A percentile compares a stretch with the other conserved stretches of the same genome.
Conservation (phyloP, 2,329 filamentous ascomycete genomes). For the Ascochyta lentis region DNA sequence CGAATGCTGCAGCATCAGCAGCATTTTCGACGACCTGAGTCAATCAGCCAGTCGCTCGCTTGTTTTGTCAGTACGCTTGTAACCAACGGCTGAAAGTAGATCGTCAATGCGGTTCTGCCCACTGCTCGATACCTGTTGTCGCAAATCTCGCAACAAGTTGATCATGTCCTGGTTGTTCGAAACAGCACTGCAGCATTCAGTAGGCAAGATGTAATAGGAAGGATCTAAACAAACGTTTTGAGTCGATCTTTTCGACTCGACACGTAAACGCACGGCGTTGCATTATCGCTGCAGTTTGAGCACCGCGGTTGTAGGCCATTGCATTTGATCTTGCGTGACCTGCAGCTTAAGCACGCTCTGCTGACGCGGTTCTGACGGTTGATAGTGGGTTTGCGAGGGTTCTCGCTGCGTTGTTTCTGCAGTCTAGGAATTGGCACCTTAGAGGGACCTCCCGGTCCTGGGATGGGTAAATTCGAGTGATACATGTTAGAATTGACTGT, state of each 20-base stretch:
- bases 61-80: not conserved
- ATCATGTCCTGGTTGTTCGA: slow-evolving; percentile 40
- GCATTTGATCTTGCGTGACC: slow-evolving; percentile 49
- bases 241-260: slow-evolving; percentile 45
- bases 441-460: slow-evolving; percentile 8
- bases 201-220: not conserved
- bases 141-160: slow-evolving; percentile 31
- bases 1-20: slow-evolving; percentile 24
- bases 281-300: slow-evolving; percentile 40
- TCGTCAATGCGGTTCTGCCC: slow-evolving; percentile 30
- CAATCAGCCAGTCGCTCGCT: slow-evolving; percentile 5
- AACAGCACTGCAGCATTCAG: slow-evolving; percentile 30
- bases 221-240: slow-evolving; percentile 37
- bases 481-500: slow-evolving; percentile 2
- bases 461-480: not conserved
- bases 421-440: slow-evolving; percentile 40
- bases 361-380: slow-evolving; percentile 30
- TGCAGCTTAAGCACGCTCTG: slow-evolving; percentile 45
- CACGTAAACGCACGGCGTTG: slow-evolving; percentile 41
- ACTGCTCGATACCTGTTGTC: slow-evolving; percentile 12
- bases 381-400: slow-evolving; percentile 16
- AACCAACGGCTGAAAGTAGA: slow-evolving; percentile 26
- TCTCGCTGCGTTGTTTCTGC: slow-evolving; percentile 24
- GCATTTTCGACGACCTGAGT: slow-evolving; percentile 27
- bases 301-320: slow-evolving; percentile 44